phyloP scores from a whole-genome alignment of 2,329 filamentous ascomycete species.

The Lachnellula subtilissima region DNA sequence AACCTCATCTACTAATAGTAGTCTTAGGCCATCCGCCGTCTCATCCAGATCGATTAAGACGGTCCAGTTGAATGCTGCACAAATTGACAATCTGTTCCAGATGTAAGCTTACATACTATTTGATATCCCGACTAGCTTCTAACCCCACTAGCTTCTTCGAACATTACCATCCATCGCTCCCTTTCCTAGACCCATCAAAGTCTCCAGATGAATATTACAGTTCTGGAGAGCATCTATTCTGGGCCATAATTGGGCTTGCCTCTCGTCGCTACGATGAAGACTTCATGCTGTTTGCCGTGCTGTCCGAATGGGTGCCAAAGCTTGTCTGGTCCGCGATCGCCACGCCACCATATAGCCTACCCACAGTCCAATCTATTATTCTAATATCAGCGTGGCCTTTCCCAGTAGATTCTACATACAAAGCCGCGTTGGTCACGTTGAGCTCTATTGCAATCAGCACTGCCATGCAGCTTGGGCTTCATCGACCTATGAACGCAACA shows the following conservation, averaged over 20 bases:
- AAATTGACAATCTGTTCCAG: constrained; percentile 11
- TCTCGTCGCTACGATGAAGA: constrained; percentile 14
- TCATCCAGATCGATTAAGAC: constrained; percentile 4
- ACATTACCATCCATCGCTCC: constrained; percentile 13
- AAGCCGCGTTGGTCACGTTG: constrained; percentile 19
- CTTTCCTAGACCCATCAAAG: constrained; percentile 7
- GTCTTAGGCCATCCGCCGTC: neutral
- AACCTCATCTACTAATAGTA: neutral
- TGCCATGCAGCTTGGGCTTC: constrained; percentile 23
- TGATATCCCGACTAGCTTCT: neutral
- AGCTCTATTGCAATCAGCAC: constrained; percentile 19
- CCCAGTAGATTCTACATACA: constrained; percentile 18
- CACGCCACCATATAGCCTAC: neutral
- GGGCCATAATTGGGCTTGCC: constrained; percentile 16
- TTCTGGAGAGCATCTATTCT: constrained; percentile 8
- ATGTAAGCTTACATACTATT: constrained; percentile 2
- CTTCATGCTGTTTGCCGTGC: constrained; percentile 3
- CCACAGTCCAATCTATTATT: constrained; percentile 16
- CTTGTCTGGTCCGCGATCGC: constrained; percentile 10
- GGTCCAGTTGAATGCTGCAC: neutral
- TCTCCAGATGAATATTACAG: constrained; percentile 16
- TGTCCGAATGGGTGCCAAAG: constrained; percentile 8
- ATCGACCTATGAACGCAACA: constrained; percentile 15
- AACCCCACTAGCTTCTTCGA: constrained; percentile 11
- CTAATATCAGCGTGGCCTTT: constrained; percentile 24